phyloP scores from a whole-genome alignment of 2,329 filamentous ascomycete species.

The Reticulascus tulasneorum region DNA sequence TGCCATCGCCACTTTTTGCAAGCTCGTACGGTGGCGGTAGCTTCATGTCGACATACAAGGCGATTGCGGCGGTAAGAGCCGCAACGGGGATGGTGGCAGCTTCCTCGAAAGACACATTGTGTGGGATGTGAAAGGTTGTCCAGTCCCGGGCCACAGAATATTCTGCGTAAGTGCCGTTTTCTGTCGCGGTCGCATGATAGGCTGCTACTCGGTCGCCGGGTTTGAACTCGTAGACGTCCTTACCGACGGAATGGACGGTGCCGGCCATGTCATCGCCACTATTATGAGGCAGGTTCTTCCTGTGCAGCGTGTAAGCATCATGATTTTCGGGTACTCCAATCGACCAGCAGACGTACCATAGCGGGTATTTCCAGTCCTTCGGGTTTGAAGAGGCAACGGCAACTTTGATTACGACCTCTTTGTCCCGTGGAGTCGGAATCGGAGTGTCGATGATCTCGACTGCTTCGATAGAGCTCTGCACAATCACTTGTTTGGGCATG shows the following conservation, averaged over 20 bases:
- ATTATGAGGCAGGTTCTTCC: no score
- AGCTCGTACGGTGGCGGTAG: slow-evolving; percentile 47
- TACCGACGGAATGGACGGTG: slow-evolving; percentile 13
- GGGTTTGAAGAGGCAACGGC: no score
- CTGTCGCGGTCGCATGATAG: slow-evolving; percentile 45
- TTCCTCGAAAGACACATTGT: slow-evolving; percentile 20
- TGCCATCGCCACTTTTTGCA: slow-evolving; percentile 12
- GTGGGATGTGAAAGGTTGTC: slow-evolving; percentile 35
- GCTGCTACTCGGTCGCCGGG: slow-evolving; percentile 39
- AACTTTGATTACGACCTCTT: no score
- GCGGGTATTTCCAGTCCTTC: no score
- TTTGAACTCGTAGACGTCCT: slow-evolving; percentile 13
- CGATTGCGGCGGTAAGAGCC: slow-evolving; percentile 37
- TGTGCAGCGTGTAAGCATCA: no score
- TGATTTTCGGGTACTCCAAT: no score
- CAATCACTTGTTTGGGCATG: no score
- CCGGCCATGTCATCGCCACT: slow-evolving; percentile 18
- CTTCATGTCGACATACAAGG: slow-evolving; percentile 40
- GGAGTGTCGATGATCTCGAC: no score
- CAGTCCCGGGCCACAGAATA: slow-evolving; percentile 35
- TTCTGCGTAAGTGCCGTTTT: slow-evolving; percentile 40
- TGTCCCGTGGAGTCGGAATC: no score
- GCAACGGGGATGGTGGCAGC: slow-evolving; percentile 36
- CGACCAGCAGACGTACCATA: no score
- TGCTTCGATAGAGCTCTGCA: no score